phyloP scores from a whole-genome alignment of 2,329 filamentous ascomycete genomes.

The Verticillium longisporum region DNA sequence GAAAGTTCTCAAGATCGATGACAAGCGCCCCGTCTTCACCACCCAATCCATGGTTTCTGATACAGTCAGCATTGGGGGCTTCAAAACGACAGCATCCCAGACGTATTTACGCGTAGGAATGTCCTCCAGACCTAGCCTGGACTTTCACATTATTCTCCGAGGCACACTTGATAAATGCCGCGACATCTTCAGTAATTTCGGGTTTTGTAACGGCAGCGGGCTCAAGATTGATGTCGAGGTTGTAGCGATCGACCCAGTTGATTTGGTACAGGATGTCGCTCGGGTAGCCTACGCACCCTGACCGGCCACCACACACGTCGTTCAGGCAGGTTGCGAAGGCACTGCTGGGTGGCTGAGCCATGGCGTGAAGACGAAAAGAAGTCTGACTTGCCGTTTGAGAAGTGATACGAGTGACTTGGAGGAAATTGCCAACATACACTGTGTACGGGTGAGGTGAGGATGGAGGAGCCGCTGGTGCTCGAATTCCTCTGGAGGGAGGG shows the following conservation, averaged over 20 bases:
- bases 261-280: conserved; percentile 34
- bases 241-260: conserved; percentile 46
- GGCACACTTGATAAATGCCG: conserved; percentile 52
- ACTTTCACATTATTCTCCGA: conserved; percentile 41
- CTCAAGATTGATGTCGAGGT: conserved; percentile 40
- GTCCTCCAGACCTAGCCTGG: conserved; percentile 57
- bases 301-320: conserved; percentile 35
- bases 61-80: not conserved
- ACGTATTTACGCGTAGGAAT: conserved; percentile 50
- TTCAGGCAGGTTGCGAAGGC: conserved; percentile 38
- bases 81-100: too few relatives aligned
- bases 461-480: too few relatives aligned
- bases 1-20: conserved; percentile 47
- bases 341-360: conserved; percentile 36
- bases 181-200: conserved; percentile 43
- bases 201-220: conserved; percentile 53
- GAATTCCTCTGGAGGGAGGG: too few relatives aligned
- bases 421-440: too few relatives aligned
- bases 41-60: conserved; percentile 30
- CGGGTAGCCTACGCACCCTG: conserved; percentile 40
- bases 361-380: conserved; percentile 13
- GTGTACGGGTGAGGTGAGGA: too few relatives aligned
- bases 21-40: conserved; percentile 43
- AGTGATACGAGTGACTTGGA: too few relatives aligned
- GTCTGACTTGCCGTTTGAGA: not conserved